Conservation (phyloP, 2,329 filamentous ascomycete genomes). For the Colletotrichum theobromicola region DNA sequence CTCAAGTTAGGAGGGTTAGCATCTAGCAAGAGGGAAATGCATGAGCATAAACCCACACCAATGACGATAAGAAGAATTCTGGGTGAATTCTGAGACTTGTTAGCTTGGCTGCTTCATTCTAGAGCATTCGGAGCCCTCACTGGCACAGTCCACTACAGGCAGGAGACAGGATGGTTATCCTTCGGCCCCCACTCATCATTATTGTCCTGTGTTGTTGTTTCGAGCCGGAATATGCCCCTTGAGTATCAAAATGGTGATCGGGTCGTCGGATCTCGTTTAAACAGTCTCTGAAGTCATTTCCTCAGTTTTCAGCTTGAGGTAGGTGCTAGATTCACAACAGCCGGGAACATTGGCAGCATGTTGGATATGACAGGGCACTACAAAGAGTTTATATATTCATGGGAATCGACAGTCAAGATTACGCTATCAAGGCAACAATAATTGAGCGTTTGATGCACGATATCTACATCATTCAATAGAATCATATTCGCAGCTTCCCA, state of each 20-base stretch:
- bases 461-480: not conserved
- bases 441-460: not conserved
- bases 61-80: no score
- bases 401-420: not conserved
- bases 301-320: accelerated
- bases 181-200: no score
- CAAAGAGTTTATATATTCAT: not conserved
- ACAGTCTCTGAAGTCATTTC: not conserved
- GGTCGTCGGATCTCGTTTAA: not conserved
- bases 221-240: not conserved
- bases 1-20: no score
- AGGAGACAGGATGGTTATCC: not conserved
- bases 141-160: not conserved
- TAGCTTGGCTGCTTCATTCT: no score
- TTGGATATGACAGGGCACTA: not conserved
- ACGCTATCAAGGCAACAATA: not conserved
- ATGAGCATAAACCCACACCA: no score
- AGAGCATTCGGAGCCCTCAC: not conserved
- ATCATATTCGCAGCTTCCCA: accelerated
- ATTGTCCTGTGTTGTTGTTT: not conserved
- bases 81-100: no score
- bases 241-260: not conserved
- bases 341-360: not conserved
- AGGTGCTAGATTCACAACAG: accelerated
- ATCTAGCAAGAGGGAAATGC: no score